Percentiles rank a stretch among this genome's conserved stretches.
Evolutionary conservation across 208 protist species (phyloP).

Genomic region (Leishmania martiniquensis): DNA sequence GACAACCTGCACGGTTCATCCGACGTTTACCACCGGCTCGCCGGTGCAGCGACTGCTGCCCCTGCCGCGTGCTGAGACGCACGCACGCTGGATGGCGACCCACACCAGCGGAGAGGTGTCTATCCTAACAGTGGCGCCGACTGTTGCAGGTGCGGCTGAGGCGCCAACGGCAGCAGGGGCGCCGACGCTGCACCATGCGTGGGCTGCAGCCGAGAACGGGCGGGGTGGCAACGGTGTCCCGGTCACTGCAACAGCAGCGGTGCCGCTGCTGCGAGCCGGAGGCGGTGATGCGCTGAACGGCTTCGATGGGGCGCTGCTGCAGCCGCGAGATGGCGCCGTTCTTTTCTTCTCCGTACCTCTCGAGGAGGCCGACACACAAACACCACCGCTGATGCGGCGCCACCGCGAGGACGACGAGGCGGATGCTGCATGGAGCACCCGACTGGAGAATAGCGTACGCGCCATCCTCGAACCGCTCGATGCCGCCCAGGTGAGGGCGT

Average conservation of each 20-base stretch:
- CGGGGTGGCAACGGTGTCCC: not conserved
- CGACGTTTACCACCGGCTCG: constrained; percentile 6
- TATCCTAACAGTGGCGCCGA: constrained; percentile 16
- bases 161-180: not conserved
- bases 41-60: constrained; percentile 24
- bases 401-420: constrained; percentile 17
- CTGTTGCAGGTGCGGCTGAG: not conserved
- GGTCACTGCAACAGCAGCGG: not conserved
- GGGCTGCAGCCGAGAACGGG: not conserved
- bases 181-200: not conserved
- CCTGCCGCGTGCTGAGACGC: constrained; percentile 15
- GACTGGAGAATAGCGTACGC: constrained; percentile 28
- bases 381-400: constrained; percentile 20
- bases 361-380: constrained; percentile 16
- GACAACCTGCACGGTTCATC: constrained; percentile 3
- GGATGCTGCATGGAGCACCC: constrained; percentile 22
- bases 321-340: constrained; percentile 22
- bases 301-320: constrained; percentile 33
- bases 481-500: constrained; percentile 2
- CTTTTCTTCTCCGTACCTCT: constrained; percentile 29
- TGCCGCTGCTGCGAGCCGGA: constrained; percentile 9
- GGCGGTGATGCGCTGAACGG: constrained; percentile 21
- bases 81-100: constrained; percentile 28
- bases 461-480: constrained; percentile 15
- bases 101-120: constrained; percentile 33